These are phyloP conservation scores for Ilyonectria destructans DNA, from an alignment of 2,329 filamentous ascomycete species.

Conservation along the genomic window DNA sequence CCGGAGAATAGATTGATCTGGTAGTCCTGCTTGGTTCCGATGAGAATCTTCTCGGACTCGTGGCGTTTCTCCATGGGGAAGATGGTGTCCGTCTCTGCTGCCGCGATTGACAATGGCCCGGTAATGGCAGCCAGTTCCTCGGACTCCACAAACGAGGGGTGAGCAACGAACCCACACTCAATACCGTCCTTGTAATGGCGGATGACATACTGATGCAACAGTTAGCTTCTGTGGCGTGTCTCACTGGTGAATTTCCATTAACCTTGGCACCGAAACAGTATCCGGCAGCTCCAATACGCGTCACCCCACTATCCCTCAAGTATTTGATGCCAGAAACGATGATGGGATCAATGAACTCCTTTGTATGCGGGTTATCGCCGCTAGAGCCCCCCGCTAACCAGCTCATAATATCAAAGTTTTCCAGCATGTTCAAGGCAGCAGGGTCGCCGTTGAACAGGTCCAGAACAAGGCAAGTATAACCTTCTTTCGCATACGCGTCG, in stretches of 20 bases:
- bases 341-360: constrained; percentile 51
- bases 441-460: constrained; percentile 56
- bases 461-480: constrained; percentile 52
- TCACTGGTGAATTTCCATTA: constrained; percentile 33
- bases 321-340: constrained; percentile 62
- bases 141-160: constrained; percentile 82
- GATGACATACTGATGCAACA: constrained; percentile 70
- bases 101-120: constrained; percentile 79
- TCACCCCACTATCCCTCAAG: constrained; percentile 69
- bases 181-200: constrained; percentile 76
- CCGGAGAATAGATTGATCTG: constrained; percentile 85
- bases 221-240: not conserved
- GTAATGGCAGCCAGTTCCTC: constrained; percentile 77
- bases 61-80: constrained; percentile 77
- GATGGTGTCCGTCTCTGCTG: constrained; percentile 75
- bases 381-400: constrained; percentile 58
- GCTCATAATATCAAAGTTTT: constrained; percentile 48
- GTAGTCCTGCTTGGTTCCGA: constrained; percentile 72
- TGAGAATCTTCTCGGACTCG: constrained; percentile 75
- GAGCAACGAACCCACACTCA: constrained; percentile 81
- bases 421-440: constrained; percentile 62
- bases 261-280: constrained; percentile 86
- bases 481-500: constrained; percentile 54
- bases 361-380: constrained; percentile 61
- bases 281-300: constrained; percentile 76